phyloP scores from a whole-genome alignment of 2,329 filamentous ascomycete species.

The Penicillium rolfsii region DNA sequence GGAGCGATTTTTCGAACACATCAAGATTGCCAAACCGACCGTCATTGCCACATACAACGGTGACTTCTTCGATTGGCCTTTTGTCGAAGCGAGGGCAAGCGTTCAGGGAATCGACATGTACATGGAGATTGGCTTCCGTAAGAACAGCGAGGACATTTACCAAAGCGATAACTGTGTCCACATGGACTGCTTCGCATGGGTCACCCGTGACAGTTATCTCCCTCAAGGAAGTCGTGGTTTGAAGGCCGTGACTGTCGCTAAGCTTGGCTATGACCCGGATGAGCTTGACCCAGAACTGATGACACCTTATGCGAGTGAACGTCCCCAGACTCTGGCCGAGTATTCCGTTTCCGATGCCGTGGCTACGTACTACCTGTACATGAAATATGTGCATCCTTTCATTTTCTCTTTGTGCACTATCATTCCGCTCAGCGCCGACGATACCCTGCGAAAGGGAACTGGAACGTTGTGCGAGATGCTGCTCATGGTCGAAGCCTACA shows the following conservation, averaged over 20 bases:
- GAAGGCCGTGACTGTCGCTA: constrained; percentile 96
- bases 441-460: constrained; percentile 91
- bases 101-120: constrained; percentile 99
- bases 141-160: constrained; percentile 94
- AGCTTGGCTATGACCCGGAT: constrained; percentile 96
- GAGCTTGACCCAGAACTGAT: constrained; percentile 97
- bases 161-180: constrained; percentile 95
- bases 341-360: constrained; percentile 99
- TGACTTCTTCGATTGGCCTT: constrained; percentile 99
- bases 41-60: constrained; percentile 99
- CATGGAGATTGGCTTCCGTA: constrained; percentile 94
- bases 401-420: constrained; percentile 99
- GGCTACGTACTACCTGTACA: constrained; percentile 98
- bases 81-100: constrained; percentile 90
- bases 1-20: constrained; percentile 91
- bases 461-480: constrained; percentile 99
- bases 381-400: constrained; percentile 99
- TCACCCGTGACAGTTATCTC: constrained; percentile 96
- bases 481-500: constrained; percentile 96
- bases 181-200: constrained; percentile 99
- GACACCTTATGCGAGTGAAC: constrained; percentile 84
- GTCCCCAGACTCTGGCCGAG: constrained; percentile 91
- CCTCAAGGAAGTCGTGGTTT: constrained; percentile 95
- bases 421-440: constrained; percentile 87
- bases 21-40: constrained; percentile 91